phyloP scores from a whole-genome alignment of 169 alveolate genomes.

The Plasmodium ovale region DNA sequence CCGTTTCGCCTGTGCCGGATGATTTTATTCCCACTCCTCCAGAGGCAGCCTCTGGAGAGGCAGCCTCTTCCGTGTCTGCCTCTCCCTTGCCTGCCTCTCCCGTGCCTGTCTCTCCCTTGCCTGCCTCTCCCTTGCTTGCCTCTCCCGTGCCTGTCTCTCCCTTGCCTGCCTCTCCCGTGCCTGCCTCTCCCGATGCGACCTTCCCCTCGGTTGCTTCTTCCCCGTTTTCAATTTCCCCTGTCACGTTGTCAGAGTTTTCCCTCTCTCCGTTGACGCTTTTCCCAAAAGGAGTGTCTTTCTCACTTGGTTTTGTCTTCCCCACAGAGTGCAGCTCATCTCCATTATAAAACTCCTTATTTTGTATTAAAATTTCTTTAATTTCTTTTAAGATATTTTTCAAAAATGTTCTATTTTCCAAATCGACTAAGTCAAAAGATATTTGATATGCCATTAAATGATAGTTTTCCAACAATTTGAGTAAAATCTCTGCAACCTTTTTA shows the following conservation, averaged over 20 bases:
- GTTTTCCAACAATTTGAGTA: constrained; percentile 82
- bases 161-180: neutral
- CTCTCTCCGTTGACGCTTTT: too few species aligned
- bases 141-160: neutral
- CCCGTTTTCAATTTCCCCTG: neutral
- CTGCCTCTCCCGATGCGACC: neutral
- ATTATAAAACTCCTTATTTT: constrained; percentile 23
- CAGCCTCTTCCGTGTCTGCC: neutral
- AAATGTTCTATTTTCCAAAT: constrained; percentile 92
- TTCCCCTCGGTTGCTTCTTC: neutral
- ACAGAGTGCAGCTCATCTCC: constrained; percentile 25
- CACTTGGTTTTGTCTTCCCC: neutral
- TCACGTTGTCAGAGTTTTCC: neutral
- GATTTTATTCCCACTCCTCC: neutral
- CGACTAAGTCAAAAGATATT: constrained; percentile 94
- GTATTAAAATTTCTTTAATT: constrained; percentile 34
- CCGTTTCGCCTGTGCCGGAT: neutral
- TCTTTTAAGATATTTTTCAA: constrained; percentile 81
- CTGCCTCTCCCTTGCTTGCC: neutral
- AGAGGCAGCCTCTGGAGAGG: neutral
- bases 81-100: neutral
- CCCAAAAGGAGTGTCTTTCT: neutral
- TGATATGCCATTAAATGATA: constrained; percentile 91
- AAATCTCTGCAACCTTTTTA: constrained; percentile 90
- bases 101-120: neutral